Base-by-base conservation (phyloP, 2,329 filamentous ascomycete species). In the Cercospora brassicicola region DNA sequence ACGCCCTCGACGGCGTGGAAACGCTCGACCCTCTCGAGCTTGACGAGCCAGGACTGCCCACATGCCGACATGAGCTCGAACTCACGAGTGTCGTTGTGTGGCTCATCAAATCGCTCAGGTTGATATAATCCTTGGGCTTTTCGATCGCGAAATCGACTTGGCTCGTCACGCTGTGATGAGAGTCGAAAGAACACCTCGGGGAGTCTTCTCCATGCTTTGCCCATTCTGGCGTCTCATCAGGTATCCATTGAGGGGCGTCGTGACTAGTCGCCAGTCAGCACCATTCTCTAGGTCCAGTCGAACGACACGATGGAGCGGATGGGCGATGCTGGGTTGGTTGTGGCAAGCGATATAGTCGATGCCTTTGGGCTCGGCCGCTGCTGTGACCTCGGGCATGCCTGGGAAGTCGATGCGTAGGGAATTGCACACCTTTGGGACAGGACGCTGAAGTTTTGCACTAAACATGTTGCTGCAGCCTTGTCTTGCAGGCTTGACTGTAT, bases 341-440 rank as follows among this genome's bases (percentile, higher is more conserved):
- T 45, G 8, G 28, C 48, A 20, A 64, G 48, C 10, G 62, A 64
- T 6, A 64, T n/a, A 8, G 62, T 64, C 28, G 62, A 64, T 20
- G 62, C 51, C 33, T 56, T 64, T 51, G 51, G 62, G 13, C 62
- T 64, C 28, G 61, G 65, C 33, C 36, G 57, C 45, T 31, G 23
- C n/a, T 30, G 26, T 13, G 57, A n/a, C 42, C 20, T 60, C 33
- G 53, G 7, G n/a, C 33, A 51, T 57, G 51, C 31, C 10, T 33
- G 42, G 8, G 59, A 28, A 15, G 48, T 31, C 20, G 28, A 30
- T 45, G 26, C 11, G 15, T 23, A 39, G 20, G 31, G 20, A 39
- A 45, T 8, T 33, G 53, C 66, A 56, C 36, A 70, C 68, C 66
- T 70, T 61, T 70, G 68, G 57, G 68, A 70, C n/a, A 70, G 60